Evolutionary conservation across 2,329 filamentous ascomycete genomes (phyloP).

Genomic region (Pseudocercospora pini-densiflorae): DNA sequence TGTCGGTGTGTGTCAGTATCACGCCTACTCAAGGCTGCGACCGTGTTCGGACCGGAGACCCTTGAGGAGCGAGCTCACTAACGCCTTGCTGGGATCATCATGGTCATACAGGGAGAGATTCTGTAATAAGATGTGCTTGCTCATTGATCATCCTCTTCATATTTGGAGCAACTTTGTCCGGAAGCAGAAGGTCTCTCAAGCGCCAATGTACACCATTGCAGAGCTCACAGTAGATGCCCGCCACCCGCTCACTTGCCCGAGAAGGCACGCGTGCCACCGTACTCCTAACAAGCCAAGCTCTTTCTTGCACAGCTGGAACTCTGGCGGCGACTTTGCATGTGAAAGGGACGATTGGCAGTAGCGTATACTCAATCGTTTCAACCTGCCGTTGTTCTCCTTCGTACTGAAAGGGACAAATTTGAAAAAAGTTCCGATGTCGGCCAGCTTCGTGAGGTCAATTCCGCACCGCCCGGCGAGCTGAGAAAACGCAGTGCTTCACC

Average conservation of each 20-base stretch:
- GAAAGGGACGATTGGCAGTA: not conserved
- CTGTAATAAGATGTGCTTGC: not conserved
- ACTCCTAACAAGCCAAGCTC: not conserved
- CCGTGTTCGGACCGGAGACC: not conserved
- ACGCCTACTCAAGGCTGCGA: not conserved
- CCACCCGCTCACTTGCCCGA: not conserved
- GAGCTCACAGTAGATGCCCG: not conserved
- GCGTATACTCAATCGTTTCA: not conserved
- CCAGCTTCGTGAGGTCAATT: not conserved
- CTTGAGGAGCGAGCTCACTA: not conserved
- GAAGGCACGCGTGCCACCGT: not conserved
- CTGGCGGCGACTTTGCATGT: not conserved
- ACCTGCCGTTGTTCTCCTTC: not conserved
- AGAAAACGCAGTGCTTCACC: not conserved
- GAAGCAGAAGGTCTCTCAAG: not conserved
- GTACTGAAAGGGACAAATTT: not conserved
- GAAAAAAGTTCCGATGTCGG: not conserved
- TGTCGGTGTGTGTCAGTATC: conserved; percentile 1
- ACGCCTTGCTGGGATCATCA: not conserved
- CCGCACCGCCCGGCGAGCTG: conserved; percentile 2
- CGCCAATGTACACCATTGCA: not conserved
- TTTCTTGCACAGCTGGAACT: not conserved
- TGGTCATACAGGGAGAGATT: not conserved
- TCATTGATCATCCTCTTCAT: no score
- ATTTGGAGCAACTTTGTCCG: not conserved